Evolutionary conservation across 2,329 filamentous ascomycete species (phyloP).

Genomic region (Diaporthe citrichinensis): DNA sequence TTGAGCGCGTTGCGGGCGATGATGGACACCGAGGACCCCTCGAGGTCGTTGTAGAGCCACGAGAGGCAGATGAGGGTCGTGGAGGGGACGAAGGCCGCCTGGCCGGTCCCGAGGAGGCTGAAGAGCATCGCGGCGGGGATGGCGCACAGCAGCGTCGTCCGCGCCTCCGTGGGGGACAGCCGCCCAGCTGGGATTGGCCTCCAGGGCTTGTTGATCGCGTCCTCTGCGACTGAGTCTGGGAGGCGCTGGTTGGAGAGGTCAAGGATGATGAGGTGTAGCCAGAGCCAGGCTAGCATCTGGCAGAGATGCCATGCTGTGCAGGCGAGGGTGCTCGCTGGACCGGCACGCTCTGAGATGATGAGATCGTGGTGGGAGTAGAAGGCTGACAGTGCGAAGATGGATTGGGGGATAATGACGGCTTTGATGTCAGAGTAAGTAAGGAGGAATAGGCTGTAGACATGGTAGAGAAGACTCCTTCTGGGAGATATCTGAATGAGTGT

Average conservation of each 20-base stretch:
- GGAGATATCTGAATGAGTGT: no score
- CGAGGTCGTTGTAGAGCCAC: slow-evolving; percentile 46
- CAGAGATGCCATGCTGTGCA: no score
- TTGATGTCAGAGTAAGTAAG: no score
- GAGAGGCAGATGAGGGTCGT: slow-evolving; percentile 38
- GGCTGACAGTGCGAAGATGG: no score
- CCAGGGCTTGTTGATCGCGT: slow-evolving; percentile 58
- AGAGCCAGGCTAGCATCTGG: no score
- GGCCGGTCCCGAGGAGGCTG: slow-evolving; percentile 23
- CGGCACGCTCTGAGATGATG: no score
- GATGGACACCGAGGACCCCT: slow-evolving; percentile 46
- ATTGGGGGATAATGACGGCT: no score
- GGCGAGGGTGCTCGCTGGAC: no score
- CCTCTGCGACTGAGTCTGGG: slow-evolving; percentile 52
- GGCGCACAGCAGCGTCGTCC: slow-evolving; percentile 44
- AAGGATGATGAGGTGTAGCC: not conserved
- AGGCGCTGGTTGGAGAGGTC: slow-evolving; percentile 56
- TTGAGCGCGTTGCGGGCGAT: slow-evolving; percentile 48
- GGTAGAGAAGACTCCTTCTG: no score
- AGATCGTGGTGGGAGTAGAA: no score
- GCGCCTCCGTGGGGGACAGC: not conserved
- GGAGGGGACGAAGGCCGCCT: not conserved
- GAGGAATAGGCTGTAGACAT: no score
- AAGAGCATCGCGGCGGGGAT: slow-evolving; percentile 45
- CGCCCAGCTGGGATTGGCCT: slow-evolving; percentile 44